These are phyloP conservation scores for Colletotrichum sp. DNA, from an alignment of 2,329 filamentous ascomycete genomes.

Conservation along the genomic window DNA sequence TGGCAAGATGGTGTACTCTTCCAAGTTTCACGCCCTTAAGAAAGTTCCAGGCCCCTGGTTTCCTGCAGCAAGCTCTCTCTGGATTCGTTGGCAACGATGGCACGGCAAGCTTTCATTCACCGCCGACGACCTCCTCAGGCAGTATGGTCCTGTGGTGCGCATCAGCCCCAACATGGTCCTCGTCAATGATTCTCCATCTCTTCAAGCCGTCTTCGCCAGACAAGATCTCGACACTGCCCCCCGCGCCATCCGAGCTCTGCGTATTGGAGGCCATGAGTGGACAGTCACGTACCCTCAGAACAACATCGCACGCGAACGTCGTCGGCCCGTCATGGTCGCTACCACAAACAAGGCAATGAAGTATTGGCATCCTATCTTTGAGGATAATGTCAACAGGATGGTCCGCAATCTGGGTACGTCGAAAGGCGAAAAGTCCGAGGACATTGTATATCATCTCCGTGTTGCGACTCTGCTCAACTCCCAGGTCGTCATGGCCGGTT, in stretches of 20 bases:
- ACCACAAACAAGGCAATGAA: conserved; percentile 20
- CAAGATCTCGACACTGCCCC: conserved; percentile 23
- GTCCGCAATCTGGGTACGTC: not conserved
- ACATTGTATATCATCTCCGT: not conserved
- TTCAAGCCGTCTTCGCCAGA: conserved; percentile 11
- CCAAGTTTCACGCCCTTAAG: not conserved
- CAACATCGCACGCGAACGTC: conserved; percentile 15
- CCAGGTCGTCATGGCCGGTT: not conserved
- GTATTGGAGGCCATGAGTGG: conserved; percentile 24
- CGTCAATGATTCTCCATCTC: conserved; percentile 25
- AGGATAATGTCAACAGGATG: not conserved
- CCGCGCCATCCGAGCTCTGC: conserved; percentile 21
- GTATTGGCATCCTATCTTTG: not conserved
- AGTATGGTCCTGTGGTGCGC: conserved; percentile 27
- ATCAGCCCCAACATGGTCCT: conserved; percentile 29
- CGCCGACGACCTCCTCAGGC: conserved; percentile 16
- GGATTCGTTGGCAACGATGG: conserved; percentile 23
- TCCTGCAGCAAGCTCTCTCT: conserved; percentile 13
- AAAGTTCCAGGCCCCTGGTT: conserved; percentile 14
- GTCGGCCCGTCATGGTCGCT: conserved; percentile 23
- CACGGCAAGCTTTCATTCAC: conserved; percentile 21
- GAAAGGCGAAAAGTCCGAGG: not conserved
- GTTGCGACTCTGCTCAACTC: not conserved
- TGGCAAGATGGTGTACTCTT: not conserved
- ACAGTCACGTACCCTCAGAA: conserved; percentile 23